phyloP scores from a whole-genome alignment of 106 monocot genomes.

The Acorus gramineus region DNA sequence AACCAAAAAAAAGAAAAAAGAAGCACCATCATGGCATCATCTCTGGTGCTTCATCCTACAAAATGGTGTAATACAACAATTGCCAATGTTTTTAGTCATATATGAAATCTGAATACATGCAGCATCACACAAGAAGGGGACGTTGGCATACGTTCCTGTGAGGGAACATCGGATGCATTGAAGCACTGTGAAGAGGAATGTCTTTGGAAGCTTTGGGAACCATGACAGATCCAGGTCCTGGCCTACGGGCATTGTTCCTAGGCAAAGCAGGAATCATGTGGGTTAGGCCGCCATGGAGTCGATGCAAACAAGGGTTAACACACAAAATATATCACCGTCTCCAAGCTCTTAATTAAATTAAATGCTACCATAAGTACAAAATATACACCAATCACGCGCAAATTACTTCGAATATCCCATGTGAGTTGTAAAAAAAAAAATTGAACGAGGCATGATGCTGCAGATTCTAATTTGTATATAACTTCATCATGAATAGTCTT shows the following conservation, averaged over 20 bases:
- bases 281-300: constrained; percentile 24
- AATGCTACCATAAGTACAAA: too few relatives aligned
- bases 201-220: constrained; percentile 12
- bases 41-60: too few relatives aligned
- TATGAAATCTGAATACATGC: constrained; percentile 71
- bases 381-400: too few relatives aligned
- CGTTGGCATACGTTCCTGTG: not conserved
- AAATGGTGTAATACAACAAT: too few relatives aligned
- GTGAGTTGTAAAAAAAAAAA: too few relatives aligned
- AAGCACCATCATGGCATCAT: too few relatives aligned
- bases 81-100: constrained; percentile 19
- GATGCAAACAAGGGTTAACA: constrained; percentile 12
- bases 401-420: too few relatives aligned
- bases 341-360: too few relatives aligned
- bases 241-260: not conserved
- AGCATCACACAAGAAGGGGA: constrained; percentile 44
- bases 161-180: not conserved
- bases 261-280: constrained; percentile 13
- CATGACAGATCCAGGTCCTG: not conserved
- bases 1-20: too few relatives aligned
- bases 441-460: too few relatives aligned
- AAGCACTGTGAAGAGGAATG: constrained; percentile 1
- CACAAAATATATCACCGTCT: not conserved
- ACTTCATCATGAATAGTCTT: too few relatives aligned
- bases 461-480: too few relatives aligned